Conservation (phyloP, 1,284 basidiomycete species). For the Lignosus rhinocerotis region DNA sequence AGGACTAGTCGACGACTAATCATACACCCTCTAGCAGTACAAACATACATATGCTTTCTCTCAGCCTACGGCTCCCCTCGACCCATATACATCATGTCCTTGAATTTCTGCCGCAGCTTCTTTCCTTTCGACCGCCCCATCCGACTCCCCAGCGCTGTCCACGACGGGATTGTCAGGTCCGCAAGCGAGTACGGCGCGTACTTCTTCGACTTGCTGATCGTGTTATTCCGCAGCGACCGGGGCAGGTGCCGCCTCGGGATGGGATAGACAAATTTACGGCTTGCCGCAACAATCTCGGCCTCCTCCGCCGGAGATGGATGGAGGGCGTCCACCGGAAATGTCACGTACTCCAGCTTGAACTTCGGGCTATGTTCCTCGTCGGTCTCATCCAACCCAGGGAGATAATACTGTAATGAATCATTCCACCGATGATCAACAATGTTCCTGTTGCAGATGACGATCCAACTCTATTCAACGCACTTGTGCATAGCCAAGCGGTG, state of each 20-base stretch:
- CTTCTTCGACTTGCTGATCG: conserved; percentile 48
- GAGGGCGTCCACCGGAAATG: conserved; percentile 49
- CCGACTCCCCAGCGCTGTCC: conserved; percentile 69
- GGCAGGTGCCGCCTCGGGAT: conserved; percentile 73
- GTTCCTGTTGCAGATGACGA: not conserved
- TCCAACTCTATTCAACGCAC: conserved; percentile 42
- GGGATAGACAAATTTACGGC: conserved; percentile 43
- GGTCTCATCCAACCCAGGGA: conserved; percentile 64
- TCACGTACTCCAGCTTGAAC: conserved; percentile 82
- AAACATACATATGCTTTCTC: not conserved
- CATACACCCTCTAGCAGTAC: conserved; percentile 9
- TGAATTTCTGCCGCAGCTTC: conserved; percentile 68
- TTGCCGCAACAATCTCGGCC: conserved; percentile 7
- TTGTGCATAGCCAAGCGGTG: conserved; percentile 82
- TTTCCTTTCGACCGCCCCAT: conserved; percentile 56
- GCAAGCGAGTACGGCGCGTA: conserved; percentile 71
- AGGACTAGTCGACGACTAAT: not conserved
- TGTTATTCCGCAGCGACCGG: conserved; percentile 46
- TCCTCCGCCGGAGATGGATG: conserved; percentile 36
- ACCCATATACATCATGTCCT: conserved; percentile 71
- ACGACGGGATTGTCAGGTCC: conserved; percentile 80
- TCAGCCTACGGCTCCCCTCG: conserved; percentile 33
- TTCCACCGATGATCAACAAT: not conserved
- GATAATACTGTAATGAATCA: conserved; percentile 62
- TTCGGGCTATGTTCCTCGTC: conserved; percentile 56